Percentiles rank a stretch among this genome's conserved stretches.
Conservation (phyloP, 768 basidiomycete genomes). For the Suillus luteus region DNA sequence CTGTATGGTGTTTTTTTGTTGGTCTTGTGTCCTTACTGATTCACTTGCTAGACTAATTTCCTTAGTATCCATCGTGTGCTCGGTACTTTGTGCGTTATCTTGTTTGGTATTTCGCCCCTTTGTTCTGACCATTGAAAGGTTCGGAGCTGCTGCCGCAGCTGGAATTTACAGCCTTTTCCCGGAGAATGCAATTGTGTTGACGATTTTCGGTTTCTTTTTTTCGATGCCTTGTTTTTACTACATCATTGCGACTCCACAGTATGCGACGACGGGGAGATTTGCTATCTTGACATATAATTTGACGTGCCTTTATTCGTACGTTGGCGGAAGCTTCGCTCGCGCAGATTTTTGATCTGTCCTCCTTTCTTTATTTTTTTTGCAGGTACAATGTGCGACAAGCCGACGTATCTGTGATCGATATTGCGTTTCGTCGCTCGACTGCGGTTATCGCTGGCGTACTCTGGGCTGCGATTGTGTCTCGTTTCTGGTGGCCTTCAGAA, state of each 20-base stretch:
- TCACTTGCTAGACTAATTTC: slow-evolving; percentile 70
- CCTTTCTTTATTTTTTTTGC: neutral
- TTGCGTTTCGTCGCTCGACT: slow-evolving; percentile 77
- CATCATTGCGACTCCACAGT: slow-evolving; percentile 77
- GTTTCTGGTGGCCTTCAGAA: slow-evolving; percentile 96
- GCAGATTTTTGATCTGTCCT: neutral
- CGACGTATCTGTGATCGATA: slow-evolving; percentile 60
- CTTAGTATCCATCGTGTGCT: slow-evolving; percentile 80
- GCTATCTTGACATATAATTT: slow-evolving; percentile 88
- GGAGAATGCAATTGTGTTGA: slow-evolving; percentile 70
- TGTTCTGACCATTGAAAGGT: slow-evolving; percentile 40
- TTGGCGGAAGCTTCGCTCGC: neutral
- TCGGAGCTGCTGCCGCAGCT: slow-evolving; percentile 79
- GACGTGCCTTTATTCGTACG: slow-evolving; percentile 72
- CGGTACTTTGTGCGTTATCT: slow-evolving; percentile 72
- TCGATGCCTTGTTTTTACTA: slow-evolving; percentile 94
- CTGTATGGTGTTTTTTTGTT: slow-evolving; percentile 45
- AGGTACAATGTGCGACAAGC: slow-evolving; percentile 81
- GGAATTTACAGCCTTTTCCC: slow-evolving; percentile 73
- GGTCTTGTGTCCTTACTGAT: slow-evolving; percentile 18
- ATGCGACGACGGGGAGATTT: slow-evolving; percentile 75
- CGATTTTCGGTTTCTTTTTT: slow-evolving; percentile 85
- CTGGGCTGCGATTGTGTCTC: slow-evolving; percentile 86
- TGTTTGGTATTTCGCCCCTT: neutral
- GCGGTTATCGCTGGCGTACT: slow-evolving; percentile 85